These are phyloP conservation scores for Dissophora globulifera DNA, from an alignment of 192 early-diverging fungal genomes.

Conservation along the genomic window DNA sequence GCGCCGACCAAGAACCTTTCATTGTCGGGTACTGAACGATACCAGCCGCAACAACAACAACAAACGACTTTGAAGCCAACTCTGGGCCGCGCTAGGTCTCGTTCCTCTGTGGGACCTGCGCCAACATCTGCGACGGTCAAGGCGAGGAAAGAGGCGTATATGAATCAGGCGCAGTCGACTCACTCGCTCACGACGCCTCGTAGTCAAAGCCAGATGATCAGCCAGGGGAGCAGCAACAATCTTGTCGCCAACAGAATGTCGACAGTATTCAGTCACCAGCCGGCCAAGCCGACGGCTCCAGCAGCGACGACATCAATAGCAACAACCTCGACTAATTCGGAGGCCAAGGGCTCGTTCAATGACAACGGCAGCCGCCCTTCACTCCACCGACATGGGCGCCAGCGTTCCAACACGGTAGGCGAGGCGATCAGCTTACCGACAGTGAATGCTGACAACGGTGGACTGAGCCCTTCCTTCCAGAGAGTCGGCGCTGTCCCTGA, in stretches of 20 bases:
- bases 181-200: constrained; percentile 1
- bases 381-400: constrained; percentile 32
- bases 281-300: background rate
- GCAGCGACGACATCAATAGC: too few species aligned
- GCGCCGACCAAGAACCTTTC: background rate
- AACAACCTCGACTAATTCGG: too few species aligned
- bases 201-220: constrained; percentile 8
- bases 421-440: constrained; percentile 33
- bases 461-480: constrained; percentile 5
- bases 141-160: constrained; percentile 40
- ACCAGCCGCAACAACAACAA: too few species aligned
- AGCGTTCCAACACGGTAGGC: constrained; percentile 38
- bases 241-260: background rate
- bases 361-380: constrained; percentile 15
- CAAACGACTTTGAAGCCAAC: background rate
- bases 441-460: constrained; percentile 13
- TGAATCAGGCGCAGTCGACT: constrained; percentile 26
- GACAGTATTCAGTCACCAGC: background rate
- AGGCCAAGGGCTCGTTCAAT: too few species aligned
- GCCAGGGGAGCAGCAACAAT: background rate
- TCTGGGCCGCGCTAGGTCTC: constrained; percentile 19
- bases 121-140: constrained; percentile 14
- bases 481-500: constrained; percentile 21
- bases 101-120: constrained; percentile 18
- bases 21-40: too few species aligned